Evolutionary conservation across 129 eudicot genomes (phyloP).

Genomic region (Flaveria sonorensis): DNA sequence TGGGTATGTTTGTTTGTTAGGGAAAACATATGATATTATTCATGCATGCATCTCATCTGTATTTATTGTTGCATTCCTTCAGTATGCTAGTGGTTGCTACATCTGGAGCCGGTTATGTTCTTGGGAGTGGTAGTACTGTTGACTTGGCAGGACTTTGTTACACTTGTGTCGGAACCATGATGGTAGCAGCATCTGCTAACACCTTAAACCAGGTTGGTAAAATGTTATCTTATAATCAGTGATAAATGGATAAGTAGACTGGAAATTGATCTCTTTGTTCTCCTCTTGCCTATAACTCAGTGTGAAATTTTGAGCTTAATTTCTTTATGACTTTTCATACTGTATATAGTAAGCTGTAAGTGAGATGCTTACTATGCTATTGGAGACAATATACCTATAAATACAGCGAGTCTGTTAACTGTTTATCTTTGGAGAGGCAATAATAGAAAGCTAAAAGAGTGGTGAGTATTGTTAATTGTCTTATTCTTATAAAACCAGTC

Average conservation of each 20-base stretch:
- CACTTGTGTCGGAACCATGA: constrained; percentile 98
- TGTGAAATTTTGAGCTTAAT: constrained; percentile 8
- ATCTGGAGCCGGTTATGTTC: constrained; percentile 94
- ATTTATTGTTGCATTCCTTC: constrained; percentile 27
- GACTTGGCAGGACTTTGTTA: constrained; percentile 84
- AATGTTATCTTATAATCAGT: neutral
- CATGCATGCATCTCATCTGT: neutral
- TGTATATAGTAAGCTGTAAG: neutral
- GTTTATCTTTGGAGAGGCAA: neutral
- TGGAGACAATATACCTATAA: too few relatives aligned
- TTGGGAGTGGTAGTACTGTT: constrained; percentile 81
- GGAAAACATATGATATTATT: neutral
- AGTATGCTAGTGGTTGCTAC: constrained; percentile 99
- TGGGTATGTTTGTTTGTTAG: too few relatives aligned
- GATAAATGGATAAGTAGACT: too few relatives aligned
- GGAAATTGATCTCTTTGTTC: neutral
- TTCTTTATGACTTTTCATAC: neutral
- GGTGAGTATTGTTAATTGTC: too few relatives aligned
- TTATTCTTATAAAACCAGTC: too few relatives aligned
- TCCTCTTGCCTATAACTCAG: neutral
- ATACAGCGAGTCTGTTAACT: neutral
- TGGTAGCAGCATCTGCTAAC: constrained; percentile 95
- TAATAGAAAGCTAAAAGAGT: too few relatives aligned
- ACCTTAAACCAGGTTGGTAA: constrained; percentile 80
- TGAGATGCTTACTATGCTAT: neutral